A percentile compares a stretch with the other conserved stretches of the same genome.
Conservation (phyloP, 257 asterid species). For the Penstemon newberryi region DNA sequence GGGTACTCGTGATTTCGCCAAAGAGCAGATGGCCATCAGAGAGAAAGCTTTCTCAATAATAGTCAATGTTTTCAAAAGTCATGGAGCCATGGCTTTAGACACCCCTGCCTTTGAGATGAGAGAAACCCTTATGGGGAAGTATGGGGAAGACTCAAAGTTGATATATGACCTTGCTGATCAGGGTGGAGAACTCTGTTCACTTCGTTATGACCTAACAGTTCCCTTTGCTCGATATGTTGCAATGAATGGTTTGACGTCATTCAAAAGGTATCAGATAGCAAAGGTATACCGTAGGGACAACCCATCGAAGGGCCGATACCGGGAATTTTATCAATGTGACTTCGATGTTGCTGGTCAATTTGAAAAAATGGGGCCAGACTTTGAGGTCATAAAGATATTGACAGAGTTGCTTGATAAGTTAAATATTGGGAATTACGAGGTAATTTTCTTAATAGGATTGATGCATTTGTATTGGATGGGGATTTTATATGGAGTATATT, state of each 20-base stretch:
- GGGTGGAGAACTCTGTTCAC: constrained; percentile 99
- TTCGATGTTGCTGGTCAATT: constrained; percentile 92
- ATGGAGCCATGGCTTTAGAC: constrained; percentile 86
- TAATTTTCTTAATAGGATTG: constrained; percentile 25
- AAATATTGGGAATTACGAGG: constrained; percentile 92
- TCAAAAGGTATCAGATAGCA: constrained; percentile 95
- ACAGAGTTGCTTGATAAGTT: constrained; percentile 89
- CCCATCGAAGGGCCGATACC: constrained; percentile 94
- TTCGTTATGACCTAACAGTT: constrained; percentile 94
- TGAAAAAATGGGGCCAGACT: constrained; percentile 94
- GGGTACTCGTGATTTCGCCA: constrained; percentile 97
- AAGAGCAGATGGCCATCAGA: constrained; percentile 87
- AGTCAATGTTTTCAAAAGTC: constrained; percentile 80
- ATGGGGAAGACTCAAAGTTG: constrained; percentile 96
- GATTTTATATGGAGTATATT: not conserved
- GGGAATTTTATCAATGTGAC: constrained; percentile 97
- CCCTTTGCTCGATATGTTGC: constrained; percentile 94
- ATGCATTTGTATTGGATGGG: constrained; percentile 3
- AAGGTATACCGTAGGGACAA: constrained; percentile 96
- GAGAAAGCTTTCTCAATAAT: constrained; percentile 75
- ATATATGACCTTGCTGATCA: constrained; percentile 97
- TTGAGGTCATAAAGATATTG: constrained; percentile 81
- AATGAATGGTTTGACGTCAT: constrained; percentile 82
- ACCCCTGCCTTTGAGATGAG: constrained; percentile 94
- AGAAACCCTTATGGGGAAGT: constrained; percentile 96